These are phyloP conservation scores for Blastocystis hominis DNA, from an alignment of 352 stramenopile genomes.

Conservation along the genomic window DNA sequence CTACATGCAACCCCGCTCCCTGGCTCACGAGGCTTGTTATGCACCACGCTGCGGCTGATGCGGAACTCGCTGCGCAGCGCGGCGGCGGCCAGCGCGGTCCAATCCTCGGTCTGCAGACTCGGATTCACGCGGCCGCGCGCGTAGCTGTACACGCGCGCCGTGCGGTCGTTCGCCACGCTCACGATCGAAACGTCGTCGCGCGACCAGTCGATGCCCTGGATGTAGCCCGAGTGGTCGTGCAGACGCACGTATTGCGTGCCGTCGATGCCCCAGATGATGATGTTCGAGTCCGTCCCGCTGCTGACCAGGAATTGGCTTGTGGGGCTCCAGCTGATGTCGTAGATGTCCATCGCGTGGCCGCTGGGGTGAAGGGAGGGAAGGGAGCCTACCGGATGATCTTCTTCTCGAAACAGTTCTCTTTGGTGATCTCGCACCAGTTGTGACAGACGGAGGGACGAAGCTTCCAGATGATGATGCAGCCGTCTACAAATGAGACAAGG, in stretches of 20 bases:
- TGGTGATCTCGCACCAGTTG: conserved; percentile 26
- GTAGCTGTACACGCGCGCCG: conserved; percentile 27
- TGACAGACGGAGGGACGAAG: conserved; percentile 4
- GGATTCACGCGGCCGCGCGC: background rate
- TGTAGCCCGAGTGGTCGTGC: conserved; percentile 39
- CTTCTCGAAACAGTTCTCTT: conserved; percentile 52
- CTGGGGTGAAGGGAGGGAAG: background rate
- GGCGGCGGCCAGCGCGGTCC: background rate
- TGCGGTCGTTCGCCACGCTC: conserved; percentile 38
- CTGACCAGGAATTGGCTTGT: conserved; percentile 42
- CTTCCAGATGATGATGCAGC: conserved; percentile 43
- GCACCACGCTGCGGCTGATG: conserved; percentile 20
- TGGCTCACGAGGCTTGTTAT: background rate
- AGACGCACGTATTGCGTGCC: conserved; percentile 24
- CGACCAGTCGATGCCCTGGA: conserved; percentile 46
- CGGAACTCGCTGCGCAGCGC: background rate
- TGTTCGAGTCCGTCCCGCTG: conserved; percentile 32
- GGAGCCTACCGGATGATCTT: conserved; percentile 13
- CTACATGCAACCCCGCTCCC: background rate
- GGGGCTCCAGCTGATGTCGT: conserved; percentile 43
- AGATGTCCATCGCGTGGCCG: conserved; percentile 46
- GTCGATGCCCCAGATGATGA: conserved; percentile 47
- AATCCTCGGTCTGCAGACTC: background rate
- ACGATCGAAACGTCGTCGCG: background rate
- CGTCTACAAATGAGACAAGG: conserved; percentile 8